Evolutionary conservation across 1,284 basidiomycete genomes (phyloP).

Genomic region (Ustilago lituana): DNA sequence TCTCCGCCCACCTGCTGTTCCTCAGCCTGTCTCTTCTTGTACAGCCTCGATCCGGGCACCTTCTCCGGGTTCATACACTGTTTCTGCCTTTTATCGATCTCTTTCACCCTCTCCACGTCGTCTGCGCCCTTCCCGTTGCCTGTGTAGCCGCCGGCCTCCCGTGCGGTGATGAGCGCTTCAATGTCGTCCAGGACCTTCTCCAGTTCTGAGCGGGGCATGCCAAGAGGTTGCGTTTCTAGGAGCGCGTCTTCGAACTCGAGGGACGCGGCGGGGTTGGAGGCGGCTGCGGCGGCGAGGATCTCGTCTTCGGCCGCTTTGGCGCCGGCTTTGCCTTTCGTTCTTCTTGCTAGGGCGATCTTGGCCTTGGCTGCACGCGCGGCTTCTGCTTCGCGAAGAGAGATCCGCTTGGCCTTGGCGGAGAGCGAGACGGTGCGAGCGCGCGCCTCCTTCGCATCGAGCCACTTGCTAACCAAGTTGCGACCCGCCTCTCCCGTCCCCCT

Average conservation of each 20-base stretch:
- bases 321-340: conserved; percentile 31
- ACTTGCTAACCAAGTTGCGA: conserved; percentile 73
- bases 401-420: conserved; percentile 9
- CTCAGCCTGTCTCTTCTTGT: conserved; percentile 11
- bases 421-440: conserved; percentile 2
- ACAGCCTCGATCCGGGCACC: conserved; percentile 13
- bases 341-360: conserved; percentile 18
- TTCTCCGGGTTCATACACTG: conserved; percentile 39
- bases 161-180: conserved; percentile 14
- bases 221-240: conserved; percentile 29
- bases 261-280: not conserved
- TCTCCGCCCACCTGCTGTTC: no score
- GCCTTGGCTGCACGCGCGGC: conserved; percentile 11
- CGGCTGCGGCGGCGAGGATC: conserved; percentile 5
- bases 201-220: conserved; percentile 73
- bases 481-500: conserved; percentile 4
- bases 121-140: conserved; percentile 23
- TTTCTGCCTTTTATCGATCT: conserved; percentile 49
- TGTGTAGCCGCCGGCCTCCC: conserved; percentile 30
- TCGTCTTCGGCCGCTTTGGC: conserved; percentile 39
- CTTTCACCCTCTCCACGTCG: conserved; percentile 50
- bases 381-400: conserved; percentile 21
- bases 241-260: conserved; percentile 35
- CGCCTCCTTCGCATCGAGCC: conserved; percentile 68
- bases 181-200: conserved; percentile 73